Percentiles rank a stretch among this genome's conserved stretches.
phyloP scores from a whole-genome alignment of 345 rosid species.

The Camelina neglecta region DNA sequence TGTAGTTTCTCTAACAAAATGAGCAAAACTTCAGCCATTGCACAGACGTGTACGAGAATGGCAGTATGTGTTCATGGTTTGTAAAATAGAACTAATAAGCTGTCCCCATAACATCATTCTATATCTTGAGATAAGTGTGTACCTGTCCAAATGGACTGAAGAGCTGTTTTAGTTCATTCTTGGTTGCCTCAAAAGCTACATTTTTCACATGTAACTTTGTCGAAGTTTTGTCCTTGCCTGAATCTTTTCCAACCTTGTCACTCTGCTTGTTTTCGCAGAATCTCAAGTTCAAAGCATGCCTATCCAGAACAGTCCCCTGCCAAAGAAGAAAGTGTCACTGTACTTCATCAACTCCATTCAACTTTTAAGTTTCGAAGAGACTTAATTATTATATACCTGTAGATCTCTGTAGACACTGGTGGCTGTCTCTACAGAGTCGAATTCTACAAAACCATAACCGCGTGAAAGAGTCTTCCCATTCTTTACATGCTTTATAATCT shows the following conservation, averaged over 20 bases:
- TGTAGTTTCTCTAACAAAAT: not conserved
- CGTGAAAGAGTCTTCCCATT: conserved; percentile 80
- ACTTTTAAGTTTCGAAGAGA: conserved; percentile 13
- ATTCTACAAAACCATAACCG: conserved; percentile 94
- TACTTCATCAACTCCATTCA: conserved; percentile 11
- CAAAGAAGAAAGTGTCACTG: conserved; percentile 20
- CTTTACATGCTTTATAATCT: conserved; percentile 85
- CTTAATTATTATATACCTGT: conserved; percentile 58
- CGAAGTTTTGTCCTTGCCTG: conserved; percentile 63
- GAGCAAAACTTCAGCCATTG: conserved; percentile 8
- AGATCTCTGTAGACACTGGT: conserved; percentile 64
- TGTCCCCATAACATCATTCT: not conserved
- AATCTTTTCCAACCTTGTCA: conserved; percentile 58
- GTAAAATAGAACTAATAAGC: not conserved
- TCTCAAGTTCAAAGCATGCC: conserved; percentile 88
- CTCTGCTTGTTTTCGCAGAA: conserved; percentile 78
- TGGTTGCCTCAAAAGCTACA: conserved; percentile 95
- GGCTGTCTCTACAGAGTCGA: conserved; percentile 84
- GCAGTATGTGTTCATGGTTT: not conserved
- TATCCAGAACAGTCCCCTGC: conserved; percentile 89
- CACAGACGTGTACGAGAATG: not conserved
- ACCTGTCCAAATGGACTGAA: conserved; percentile 99
- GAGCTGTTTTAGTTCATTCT: conserved; percentile 85
- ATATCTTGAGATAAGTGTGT: conserved; percentile 8
- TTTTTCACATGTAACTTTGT: conserved; percentile 86